Base-by-base conservation (phyloP, 228 moss, liverwort and hornwort species). In the Sphagnum magellanicum region DNA sequence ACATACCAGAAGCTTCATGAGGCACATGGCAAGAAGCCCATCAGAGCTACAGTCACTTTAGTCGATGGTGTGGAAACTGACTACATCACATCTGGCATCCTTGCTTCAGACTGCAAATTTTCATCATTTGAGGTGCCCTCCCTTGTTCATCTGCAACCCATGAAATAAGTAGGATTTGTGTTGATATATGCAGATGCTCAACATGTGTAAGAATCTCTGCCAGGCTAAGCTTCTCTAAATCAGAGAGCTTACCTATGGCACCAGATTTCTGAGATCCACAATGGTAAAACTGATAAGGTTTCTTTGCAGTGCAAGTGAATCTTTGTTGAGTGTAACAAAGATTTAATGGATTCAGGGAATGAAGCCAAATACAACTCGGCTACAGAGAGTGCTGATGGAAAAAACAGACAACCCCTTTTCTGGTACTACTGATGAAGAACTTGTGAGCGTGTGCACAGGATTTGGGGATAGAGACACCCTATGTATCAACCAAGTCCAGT, bases 91-190 rank as follows among this genome's bases (percentile, higher is more conserved):
- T 79, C 82, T 0, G 81, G 79, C 7, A 96, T 96, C 71, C 76
- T 96, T 78, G 79, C 84, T 48, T 53, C 88, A 1, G 77, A 96
- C 65, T 96, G 96, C 89, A 92, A 84, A 61, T 96, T 85, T 79
- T 73, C 81, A n/a, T 80, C 81, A 16, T 92, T 96, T 83, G 83
- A 96, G 94, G 91, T 94, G 17, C 63, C 47, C 63, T 46, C 32
- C 47, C 8, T 63, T n/a, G 32, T n/a, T 63, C 63, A 63, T 16
- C 10, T 6, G 7, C 53, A 53, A 48, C 46, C 53, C 55, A 1
- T 48, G 10, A 50, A n/a, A 9, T 3, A 10, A 5, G 3, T 9
- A 10, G 51, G 11, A 16, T 62, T 49, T 32, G 32, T 49, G 49
- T 49, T 14, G 12, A 14, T 16, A 5, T 17, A 68, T 6, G 48